Evolutionary conservation across 352 stramenopile species (phyloP).

Genomic region (Phytophthora sp.): DNA sequence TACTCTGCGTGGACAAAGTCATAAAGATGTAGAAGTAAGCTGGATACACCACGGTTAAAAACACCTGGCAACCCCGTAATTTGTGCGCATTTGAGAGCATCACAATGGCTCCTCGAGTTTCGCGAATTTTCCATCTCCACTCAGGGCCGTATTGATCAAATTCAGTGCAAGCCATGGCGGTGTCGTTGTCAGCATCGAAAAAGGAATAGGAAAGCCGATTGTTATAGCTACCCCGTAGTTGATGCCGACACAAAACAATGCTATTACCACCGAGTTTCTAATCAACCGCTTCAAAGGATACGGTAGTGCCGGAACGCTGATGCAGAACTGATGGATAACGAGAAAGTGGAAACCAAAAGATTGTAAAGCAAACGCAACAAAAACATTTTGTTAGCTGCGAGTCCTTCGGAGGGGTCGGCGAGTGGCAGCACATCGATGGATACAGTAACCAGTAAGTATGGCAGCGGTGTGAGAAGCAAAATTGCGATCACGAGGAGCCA

Average conservation of each 20-base stretch:
- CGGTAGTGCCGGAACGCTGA: neutral
- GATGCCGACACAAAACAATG: neutral
- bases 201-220: slow-evolving; percentile 18
- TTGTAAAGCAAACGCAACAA: slow-evolving; percentile 13
- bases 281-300: neutral
- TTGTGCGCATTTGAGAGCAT: slow-evolving; percentile 5
- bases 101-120: neutral
- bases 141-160: neutral
- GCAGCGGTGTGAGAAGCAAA: slow-evolving; percentile 9
- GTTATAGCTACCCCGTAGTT: neutral
- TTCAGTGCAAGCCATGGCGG: slow-evolving; percentile 13
- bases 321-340: neutral
- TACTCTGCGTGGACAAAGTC: neutral
- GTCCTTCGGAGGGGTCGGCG: slow-evolving; percentile 2
- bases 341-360: neutral
- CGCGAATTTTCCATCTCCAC: neutral
- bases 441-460: slow-evolving; percentile 7
- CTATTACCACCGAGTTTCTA: neutral
- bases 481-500: slow-evolving; percentile 2
- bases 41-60: slow-evolving; percentile 26
- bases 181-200: slow-evolving; percentile 15
- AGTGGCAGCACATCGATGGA: slow-evolving; percentile 8
- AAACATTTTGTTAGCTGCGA: neutral
- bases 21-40: slow-evolving; percentile 28
- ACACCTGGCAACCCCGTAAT: neutral